A percentile compares a stretch with the other conserved stretches of the same genome.
Conservation (phyloP, 169 alveolate genomes). For the Plasmodium fragile region DNA sequence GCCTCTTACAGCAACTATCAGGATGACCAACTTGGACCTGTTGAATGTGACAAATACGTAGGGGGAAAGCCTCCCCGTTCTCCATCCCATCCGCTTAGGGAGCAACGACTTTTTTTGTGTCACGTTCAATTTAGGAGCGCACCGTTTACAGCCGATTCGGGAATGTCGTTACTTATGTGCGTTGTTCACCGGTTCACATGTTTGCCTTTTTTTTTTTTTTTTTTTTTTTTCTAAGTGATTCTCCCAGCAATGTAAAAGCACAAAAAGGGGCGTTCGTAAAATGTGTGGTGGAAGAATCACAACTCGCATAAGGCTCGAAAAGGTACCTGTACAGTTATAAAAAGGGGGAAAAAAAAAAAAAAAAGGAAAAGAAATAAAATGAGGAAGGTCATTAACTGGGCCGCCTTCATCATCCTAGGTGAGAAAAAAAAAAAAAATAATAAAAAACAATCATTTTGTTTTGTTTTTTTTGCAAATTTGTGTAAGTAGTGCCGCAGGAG, state of each 20-base stretch:
- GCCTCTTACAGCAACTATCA: not conserved
- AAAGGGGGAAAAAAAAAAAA: not conserved
- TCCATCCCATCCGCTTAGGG: not conserved
- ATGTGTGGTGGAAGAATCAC: not conserved
- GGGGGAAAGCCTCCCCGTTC: not conserved
- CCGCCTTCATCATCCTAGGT: conserved; percentile 44
- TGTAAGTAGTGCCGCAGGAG: not conserved
- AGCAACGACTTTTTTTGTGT: not conserved
- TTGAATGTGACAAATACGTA: not conserved
- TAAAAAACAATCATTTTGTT: not conserved
- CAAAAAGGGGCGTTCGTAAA: not conserved
- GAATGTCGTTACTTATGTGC: no score
- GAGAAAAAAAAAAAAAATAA: conserved; percentile 4
- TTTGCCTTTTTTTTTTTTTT: no score
- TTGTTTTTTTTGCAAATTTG: not conserved
- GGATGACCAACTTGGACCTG: not conserved
- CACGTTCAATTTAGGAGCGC: not conserved
- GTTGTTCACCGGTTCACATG: not conserved
- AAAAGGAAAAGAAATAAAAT: conserved; percentile 8
- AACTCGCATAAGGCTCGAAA: not conserved
- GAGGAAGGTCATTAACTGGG: conserved; percentile 47
- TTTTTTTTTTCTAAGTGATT: no score
- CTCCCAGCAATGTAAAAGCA: not conserved
- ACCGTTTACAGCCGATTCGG: not conserved
- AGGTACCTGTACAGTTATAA: not conserved